Conservation (phyloP, 305 asterid species). For the Ajuga reptans region DNA sequence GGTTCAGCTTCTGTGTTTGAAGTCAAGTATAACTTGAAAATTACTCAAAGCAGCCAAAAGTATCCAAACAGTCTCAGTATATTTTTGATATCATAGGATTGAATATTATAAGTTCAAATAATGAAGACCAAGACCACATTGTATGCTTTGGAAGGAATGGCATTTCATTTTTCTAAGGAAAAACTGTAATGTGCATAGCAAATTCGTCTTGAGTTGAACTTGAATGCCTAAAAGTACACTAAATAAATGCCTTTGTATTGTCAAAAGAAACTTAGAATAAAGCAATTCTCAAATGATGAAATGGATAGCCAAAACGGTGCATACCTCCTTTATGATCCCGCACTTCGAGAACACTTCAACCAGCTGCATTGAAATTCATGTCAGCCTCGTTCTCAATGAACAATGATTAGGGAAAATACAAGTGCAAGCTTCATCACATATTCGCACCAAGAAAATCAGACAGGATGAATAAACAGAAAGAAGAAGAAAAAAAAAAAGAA, state of each 20-base stretch:
- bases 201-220: neutral
- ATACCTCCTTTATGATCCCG: constrained; percentile 91
- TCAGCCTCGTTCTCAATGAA: constrained; percentile 22
- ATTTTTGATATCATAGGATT: too few species aligned
- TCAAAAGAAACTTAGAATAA: neutral
- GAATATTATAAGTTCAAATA: too few species aligned
- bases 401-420: neutral
- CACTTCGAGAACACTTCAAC: constrained; percentile 85
- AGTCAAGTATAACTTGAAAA: too few species aligned
- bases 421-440: constrained; percentile 8
- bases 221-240: constrained; percentile 7
- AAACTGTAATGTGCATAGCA: constrained; percentile 1
- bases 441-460: neutral
- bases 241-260: neutral
- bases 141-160: neutral
- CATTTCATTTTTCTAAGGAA: neutral
- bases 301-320: constrained; percentile 17
- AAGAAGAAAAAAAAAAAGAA: too few species aligned
- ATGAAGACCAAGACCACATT: too few species aligned
- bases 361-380: constrained; percentile 45
- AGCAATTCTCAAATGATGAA: neutral
- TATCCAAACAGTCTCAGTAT: too few species aligned
- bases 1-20: too few species aligned
- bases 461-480: neutral
- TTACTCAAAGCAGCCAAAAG: too few species aligned